Evolutionary conservation across 2,329 filamentous ascomycete species (phyloP), one percentile per base, ranked within the genome.

Genomic region (Paraconiothyrium brasiliense): DNA sequence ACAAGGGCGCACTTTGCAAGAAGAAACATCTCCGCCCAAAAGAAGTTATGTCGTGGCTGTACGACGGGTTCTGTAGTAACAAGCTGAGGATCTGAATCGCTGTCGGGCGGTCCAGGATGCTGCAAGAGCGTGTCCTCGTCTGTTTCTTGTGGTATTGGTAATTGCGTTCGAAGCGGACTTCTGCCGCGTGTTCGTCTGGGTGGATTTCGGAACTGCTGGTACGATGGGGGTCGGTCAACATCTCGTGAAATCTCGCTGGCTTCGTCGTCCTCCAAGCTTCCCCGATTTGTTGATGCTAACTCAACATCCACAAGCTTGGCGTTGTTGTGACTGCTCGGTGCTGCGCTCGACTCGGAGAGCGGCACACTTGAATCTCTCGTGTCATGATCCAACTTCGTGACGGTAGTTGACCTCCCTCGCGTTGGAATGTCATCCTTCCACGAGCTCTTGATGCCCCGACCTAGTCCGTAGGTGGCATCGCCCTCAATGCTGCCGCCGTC

Each of bases 21-120:
- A 51, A 97, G 81, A 76, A 94, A 99, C 47, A 97, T 84, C 80
- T 92, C 94, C 4, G 92, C 92, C 85, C 95, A 99, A 80, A 98
- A 97, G 5, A 90, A 85, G 78, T 99, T 95, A 76, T 98, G 93
- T 54, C 87, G 85, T 32, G 74, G 75, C 0, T 75, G 67, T 11
- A 68, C 59, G 20, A 67, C 62, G 0, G 74, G 70, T 4, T 87
- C 82, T 11, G 86, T 81, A 27, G 87, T 83, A 35, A 89, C 83
- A 0, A 86, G 83, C 30, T 84, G 83, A 50, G 86, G 87, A 20
- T 85, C 81, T n/a, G 83, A 85, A 35, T 86, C 85, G 41, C 78
- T 78, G 54, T 83, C 81, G 65, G 80, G 78, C 1, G 71, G 70
- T 46, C 81, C 80, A 27, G 81, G 80, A 54, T 82, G 73, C 48